Conservation (phyloP, 805 yeast species). For the Nakazawaea wyomingensis region DNA sequence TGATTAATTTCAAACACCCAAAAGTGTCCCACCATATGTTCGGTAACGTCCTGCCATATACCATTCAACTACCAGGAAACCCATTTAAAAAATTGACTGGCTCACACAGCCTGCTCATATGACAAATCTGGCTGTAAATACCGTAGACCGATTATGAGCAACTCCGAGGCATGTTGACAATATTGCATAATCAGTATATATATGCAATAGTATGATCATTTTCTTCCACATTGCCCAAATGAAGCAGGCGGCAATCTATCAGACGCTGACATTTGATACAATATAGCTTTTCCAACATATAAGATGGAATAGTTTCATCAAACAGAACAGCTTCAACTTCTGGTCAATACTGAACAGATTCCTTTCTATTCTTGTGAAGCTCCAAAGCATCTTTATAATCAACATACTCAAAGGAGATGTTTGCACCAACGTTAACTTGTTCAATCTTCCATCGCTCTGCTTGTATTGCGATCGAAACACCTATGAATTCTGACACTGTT, state of each 20-base stretch:
- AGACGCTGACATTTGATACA: slow-evolving; percentile 13
- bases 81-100: slow-evolving; percentile 25
- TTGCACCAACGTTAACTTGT: slow-evolving; percentile 24
- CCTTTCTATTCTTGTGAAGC: slow-evolving; percentile 22
- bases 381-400: slow-evolving; percentile 21
- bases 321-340: slow-evolving; percentile 11
- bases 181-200: slow-evolving; percentile 28
- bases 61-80: slow-evolving; percentile 29
- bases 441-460: slow-evolving; percentile 31
- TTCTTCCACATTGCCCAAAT: slow-evolving; percentile 28
- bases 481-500: slow-evolving; percentile 25
- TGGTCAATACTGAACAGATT: slow-evolving; percentile 15
- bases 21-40: slow-evolving; percentile 30
- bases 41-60: slow-evolving; percentile 28
- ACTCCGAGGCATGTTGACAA: slow-evolving; percentile 25
- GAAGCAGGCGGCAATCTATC: slow-evolving; percentile 18
- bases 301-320: slow-evolving; percentile 14
- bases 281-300: slow-evolving; percentile 15
- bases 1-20: slow-evolving; percentile 18
- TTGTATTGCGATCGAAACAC: slow-evolving; percentile 21
- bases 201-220: too few relatives aligned
- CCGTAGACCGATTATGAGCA: slow-evolving; percentile 25
- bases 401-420: slow-evolving; percentile 18
- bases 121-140: slow-evolving; percentile 27
- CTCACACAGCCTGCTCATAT: slow-evolving; percentile 25